Evolutionary conservation across 805 yeast species (phyloP).

Genomic region (Aciculoconidium aculeatum): DNA sequence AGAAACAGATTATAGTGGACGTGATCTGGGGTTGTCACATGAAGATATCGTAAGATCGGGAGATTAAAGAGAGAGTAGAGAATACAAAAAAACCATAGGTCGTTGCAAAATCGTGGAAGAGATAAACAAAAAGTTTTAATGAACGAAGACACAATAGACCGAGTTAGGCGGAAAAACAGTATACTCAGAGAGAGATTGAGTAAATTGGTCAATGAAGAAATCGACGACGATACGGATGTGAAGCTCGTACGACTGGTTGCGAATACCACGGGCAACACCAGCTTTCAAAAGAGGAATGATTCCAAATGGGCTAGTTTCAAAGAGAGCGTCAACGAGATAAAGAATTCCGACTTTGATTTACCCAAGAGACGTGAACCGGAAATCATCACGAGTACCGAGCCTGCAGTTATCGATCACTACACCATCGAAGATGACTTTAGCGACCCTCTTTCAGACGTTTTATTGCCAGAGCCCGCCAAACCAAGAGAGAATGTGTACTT

Average conservation of each 20-base stretch:
- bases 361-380: slow-evolving; percentile 8
- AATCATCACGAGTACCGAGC: neutral
- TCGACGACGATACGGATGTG: slow-evolving; percentile 8
- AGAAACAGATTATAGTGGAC: too few relatives aligned
- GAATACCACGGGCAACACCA: neutral
- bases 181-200: slow-evolving; percentile 5
- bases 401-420: neutral
- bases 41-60: too few relatives aligned
- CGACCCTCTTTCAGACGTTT: slow-evolving; percentile 3
- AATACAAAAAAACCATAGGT: too few relatives aligned
- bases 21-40: too few relatives aligned
- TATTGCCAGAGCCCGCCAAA: slow-evolving; percentile 1
- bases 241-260: slow-evolving; percentile 1
- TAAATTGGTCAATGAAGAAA: slow-evolving; percentile 5
- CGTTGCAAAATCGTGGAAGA: too few relatives aligned
- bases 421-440: slow-evolving; percentile 1
- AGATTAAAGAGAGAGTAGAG: too few relatives aligned
- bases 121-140: slow-evolving; percentile 1
- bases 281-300: slow-evolving; percentile 5
- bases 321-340: slow-evolving; percentile 18
- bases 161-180: slow-evolving; percentile 7
- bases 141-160: slow-evolving; percentile 8
- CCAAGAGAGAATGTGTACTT: slow-evolving; percentile 6
- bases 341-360: slow-evolving; percentile 14
- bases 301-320: slow-evolving; percentile 12